Percentiles rank a stretch among this genome's conserved stretches.
phyloP scores from a whole-genome alignment of 2,329 filamentous ascomycete genomes.

The Alternaria sp. region DNA sequence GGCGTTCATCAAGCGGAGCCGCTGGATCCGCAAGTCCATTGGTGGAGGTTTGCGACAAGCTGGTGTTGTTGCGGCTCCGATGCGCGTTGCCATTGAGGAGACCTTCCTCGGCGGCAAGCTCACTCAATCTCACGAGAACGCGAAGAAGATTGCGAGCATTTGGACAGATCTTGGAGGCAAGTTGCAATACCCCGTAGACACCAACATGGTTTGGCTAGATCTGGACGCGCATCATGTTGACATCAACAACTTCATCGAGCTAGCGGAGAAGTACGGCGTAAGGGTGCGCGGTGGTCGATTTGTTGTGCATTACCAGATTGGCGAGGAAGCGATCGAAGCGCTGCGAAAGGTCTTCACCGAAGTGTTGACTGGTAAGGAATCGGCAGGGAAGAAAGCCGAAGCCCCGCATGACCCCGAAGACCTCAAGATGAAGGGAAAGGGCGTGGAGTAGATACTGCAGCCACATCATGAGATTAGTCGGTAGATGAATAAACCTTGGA shows the following conservation, averaged over 20 bases:
- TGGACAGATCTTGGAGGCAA: conserved; percentile 75
- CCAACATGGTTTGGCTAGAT: conserved; percentile 93
- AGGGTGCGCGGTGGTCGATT: conserved; percentile 63
- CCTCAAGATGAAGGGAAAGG: conserved; percentile 40
- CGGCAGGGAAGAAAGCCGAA: conserved; percentile 25
- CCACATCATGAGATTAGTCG: background rate
- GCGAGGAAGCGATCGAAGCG: conserved; percentile 63
- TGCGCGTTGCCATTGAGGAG: conserved; percentile 77
- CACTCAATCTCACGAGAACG: conserved; percentile 64
- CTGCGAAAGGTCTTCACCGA: conserved; percentile 45
- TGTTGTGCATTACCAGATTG: conserved; percentile 76
- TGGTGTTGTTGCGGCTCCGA: conserved; percentile 77
- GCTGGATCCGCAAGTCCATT: conserved; percentile 81
- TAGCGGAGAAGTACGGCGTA: conserved; percentile 64
- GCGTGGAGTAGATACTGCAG: conserved; percentile 29
- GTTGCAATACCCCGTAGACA: conserved; percentile 73
- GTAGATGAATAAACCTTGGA: background rate
- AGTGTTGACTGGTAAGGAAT: conserved; percentile 26
- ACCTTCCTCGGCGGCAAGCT: conserved; percentile 75
- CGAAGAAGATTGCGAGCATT: conserved; percentile 65
- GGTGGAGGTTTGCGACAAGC: conserved; percentile 80
- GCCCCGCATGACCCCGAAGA: conserved; percentile 28
- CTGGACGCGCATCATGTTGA: conserved; percentile 65
- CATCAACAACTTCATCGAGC: conserved; percentile 59
- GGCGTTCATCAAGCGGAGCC: conserved; percentile 67